A percentile compares a stretch with the other conserved stretches of the same genome.
phyloP scores from a whole-genome alignment of 2,329 filamentous ascomycete species.

The Sarocladium oryzae region DNA sequence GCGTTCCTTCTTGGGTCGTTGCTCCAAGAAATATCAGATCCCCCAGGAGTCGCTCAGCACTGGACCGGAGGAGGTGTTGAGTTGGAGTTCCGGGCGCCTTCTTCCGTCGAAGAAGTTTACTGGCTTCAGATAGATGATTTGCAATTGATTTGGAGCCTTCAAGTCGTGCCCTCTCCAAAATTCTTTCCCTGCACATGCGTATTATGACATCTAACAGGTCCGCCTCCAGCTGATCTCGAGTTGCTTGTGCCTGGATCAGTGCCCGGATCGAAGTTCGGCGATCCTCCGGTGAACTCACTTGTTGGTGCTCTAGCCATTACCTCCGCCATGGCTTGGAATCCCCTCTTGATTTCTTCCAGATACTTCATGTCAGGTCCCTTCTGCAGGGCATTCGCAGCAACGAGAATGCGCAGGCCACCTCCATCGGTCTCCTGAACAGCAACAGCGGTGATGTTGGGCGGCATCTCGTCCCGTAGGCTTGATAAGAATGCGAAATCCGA shows the following conservation, averaged over 20 bases:
- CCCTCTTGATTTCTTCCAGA: not conserved
- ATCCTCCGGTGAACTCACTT: not conserved
- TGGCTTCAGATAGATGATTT: not conserved
- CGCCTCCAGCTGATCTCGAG: not conserved
- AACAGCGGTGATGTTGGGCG: constrained; percentile 14
- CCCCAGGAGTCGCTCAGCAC: too few relatives aligned
- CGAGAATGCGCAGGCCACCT: constrained; percentile 12
- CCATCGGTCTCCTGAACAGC: constrained; percentile 13
- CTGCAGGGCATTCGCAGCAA: constrained; percentile 15
- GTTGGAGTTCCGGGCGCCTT: too few relatives aligned
- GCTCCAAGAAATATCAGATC: too few relatives aligned
- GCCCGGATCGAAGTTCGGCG: not conserved
- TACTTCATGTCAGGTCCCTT: not conserved
- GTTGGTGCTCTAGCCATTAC: not conserved
- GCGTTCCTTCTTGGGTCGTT: too few relatives aligned
- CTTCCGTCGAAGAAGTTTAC: too few relatives aligned
- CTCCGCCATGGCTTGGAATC: not conserved
- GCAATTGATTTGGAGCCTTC: not conserved
- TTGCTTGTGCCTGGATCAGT: not conserved
- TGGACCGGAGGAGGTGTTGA: too few relatives aligned
- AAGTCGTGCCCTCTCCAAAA: not conserved
- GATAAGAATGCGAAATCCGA: constrained; percentile 16
- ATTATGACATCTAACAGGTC: not conserved
- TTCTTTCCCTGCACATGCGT: not conserved
- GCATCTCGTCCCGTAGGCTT: constrained; percentile 11